Percentiles rank a stretch among this genome's conserved stretches.
These are phyloP conservation scores for Ceratocystis smalleyi DNA, from an alignment of 2,329 filamentous ascomycete genomes.

Conservation along the genomic window DNA sequence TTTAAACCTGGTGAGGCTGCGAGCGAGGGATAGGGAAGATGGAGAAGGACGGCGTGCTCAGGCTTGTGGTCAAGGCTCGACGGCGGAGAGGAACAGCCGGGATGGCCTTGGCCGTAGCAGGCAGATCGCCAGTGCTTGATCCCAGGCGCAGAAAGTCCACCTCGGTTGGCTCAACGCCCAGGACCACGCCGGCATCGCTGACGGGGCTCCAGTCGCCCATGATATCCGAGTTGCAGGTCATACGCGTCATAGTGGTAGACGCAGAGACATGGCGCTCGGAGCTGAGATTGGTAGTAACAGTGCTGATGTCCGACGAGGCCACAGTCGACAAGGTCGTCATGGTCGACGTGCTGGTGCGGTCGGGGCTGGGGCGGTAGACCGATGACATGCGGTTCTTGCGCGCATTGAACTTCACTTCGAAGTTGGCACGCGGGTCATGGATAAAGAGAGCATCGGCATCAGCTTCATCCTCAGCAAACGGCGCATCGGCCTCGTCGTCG, in stretches of 20 bases:
- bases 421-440: slow-evolving; percentile 18
- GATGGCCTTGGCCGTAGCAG: slow-evolving; percentile 14
- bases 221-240: slow-evolving; percentile 33
- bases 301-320: slow-evolving; percentile 15
- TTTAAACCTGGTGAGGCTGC: slow-evolving; percentile 5
- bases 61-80: slow-evolving; percentile 33
- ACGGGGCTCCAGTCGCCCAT: slow-evolving; percentile 18
- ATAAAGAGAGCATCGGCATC: slow-evolving; percentile 17
- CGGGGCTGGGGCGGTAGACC: slow-evolving; percentile 25
- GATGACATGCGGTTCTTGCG: slow-evolving; percentile 18
- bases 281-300: slow-evolving; percentile 30
- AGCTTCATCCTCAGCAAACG: slow-evolving; percentile 13
- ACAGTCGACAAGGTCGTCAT: slow-evolving; percentile 27
- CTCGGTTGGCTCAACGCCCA: slow-evolving; percentile 14
- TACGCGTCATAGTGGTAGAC: slow-evolving; percentile 39
- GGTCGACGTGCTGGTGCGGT: slow-evolving; percentile 41
- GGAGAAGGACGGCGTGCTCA: slow-evolving; percentile 31
- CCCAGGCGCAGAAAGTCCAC: slow-evolving; percentile 12
- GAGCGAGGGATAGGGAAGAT: slow-evolving; percentile 31
- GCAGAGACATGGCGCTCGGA: slow-evolving; percentile 37
- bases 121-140: slow-evolving; percentile 15
- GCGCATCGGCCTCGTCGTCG: slow-evolving; percentile 16
- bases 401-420: slow-evolving; percentile 14
- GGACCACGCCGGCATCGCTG: slow-evolving; percentile 20
- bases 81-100: slow-evolving; percentile 21